Evolutionary conservation across 108 stramenopile species (phyloP), one percentile per base, ranked within the genome.

Genomic region (Fragilariopsis cylindrus): DNA sequence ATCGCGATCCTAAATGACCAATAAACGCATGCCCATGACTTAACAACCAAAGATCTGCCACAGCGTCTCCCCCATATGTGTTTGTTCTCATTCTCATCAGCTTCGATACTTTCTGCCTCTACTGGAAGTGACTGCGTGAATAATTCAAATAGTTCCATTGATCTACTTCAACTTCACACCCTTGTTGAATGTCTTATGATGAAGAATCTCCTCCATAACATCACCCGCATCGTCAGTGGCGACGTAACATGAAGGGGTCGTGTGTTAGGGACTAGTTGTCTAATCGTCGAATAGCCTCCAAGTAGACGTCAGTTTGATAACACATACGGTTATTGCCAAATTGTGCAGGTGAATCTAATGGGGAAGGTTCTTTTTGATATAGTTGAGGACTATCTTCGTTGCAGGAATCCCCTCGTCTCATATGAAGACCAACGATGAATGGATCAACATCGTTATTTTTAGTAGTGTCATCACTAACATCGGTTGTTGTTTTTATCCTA

Each of bases 21-120:
- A 79, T 58, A 50, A 80, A 80, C 48, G 52, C 79, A 30, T 80
- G 62, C 39, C 74, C 79, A 44, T 80, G 74, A 64, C 74, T 80
- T 16, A 80, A 42, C 21, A 53, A 63, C 73, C 73, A 80, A 50
- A 80, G 49, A 64, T 80, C 79, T 9, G n/a, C 2, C 3, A 80
- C 48, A 13, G 78, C 78, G 63, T 64, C 42, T 74, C 78, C 46
- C 78, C 78, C 2, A 73, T 9, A 2, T n/a, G 9, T 46, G 64
- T 12, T 69, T 50, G 60, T 73, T 69, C 3, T 60, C 50, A 41
- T 71, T 65, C 15, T 56, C 70, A 18, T 42, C 16, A 19, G 49
- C 69, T 65, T 75, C 79, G 11, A 67, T 48, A 41, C 60, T 48
- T n/a, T 65, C 70, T 2, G 45, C 60, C 1, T 65, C 8, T 71